phyloP scores from a whole-genome alignment of 345 rosid species.

The Camelina hispida region DNA sequence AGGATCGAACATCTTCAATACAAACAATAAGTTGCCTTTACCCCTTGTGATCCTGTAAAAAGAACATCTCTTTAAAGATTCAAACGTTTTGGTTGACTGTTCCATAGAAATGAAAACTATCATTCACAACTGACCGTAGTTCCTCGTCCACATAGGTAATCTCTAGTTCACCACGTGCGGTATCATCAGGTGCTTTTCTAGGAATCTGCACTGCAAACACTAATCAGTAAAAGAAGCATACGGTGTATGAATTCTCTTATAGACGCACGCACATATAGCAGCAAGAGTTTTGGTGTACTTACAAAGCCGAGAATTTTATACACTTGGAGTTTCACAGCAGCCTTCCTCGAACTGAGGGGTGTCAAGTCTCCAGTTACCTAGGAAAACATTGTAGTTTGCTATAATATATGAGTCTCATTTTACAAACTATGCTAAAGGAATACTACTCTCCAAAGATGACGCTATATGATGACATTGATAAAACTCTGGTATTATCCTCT shows the following conservation, averaged over 20 bases:
- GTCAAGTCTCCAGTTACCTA: slow-evolving; percentile 90
- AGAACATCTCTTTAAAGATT: background rate
- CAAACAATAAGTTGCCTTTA: slow-evolving; percentile 74
- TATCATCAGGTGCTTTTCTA: slow-evolving; percentile 60
- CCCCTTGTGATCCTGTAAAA: slow-evolving; percentile 80
- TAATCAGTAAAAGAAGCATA: background rate
- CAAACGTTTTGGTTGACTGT: slow-evolving; percentile 6
- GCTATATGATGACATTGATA: background rate
- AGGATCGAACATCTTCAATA: slow-evolving; percentile 92
- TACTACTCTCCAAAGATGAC: background rate
- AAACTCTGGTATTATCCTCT: background rate
- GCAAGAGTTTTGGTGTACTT: slow-evolving; percentile 38
- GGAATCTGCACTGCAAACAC: slow-evolving; percentile 50
- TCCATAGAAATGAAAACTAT: background rate
- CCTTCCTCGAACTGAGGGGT: slow-evolving; percentile 76
- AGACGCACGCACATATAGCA: background rate
- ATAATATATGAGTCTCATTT: background rate
- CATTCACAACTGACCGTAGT: slow-evolving; percentile 52
- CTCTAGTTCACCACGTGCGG: slow-evolving; percentile 64
- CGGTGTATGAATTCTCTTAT: slow-evolving; percentile 1
- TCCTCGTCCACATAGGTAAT: slow-evolving; percentile 69
- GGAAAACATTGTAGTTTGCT: slow-evolving; percentile 18
- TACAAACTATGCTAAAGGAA: background rate
- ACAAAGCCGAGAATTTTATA: slow-evolving; percentile 85
- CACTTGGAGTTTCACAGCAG: slow-evolving; percentile 76